Percentiles rank a stretch among this genome's conserved stretches.
Conservation (phyloP, 305 asterid species). For the Fraxinus platypoda region DNA sequence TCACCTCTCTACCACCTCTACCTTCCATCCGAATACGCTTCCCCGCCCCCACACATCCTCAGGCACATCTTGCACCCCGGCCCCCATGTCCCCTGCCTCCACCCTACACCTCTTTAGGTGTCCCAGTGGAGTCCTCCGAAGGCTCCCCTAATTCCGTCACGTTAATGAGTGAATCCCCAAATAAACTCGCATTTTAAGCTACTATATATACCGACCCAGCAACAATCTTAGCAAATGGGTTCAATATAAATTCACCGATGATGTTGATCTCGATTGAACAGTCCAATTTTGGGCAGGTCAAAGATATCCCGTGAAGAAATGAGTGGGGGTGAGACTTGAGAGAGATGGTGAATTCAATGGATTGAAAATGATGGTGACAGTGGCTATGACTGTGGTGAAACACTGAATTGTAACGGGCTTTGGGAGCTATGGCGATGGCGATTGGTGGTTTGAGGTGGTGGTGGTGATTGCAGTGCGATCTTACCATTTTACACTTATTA, state of each 20-base stretch:
- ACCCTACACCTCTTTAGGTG: conserved; percentile 62
- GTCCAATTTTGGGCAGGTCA: conserved; percentile 49
- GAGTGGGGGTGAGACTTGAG: no score
- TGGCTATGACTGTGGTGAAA: no score
- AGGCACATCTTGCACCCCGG: conserved; percentile 76
- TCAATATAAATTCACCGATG: conserved; percentile 54
- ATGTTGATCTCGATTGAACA: conserved; percentile 56
- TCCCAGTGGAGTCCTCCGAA: conserved; percentile 44
- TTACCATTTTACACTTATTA: no score
- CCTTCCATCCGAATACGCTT: conserved; percentile 39
- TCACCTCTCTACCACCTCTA: no score
- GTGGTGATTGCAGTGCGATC: no score
- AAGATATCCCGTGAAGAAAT: conserved; percentile 52
- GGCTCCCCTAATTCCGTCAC: conserved; percentile 61
- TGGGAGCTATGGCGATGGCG: no score
- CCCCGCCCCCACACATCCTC: conserved; percentile 86
- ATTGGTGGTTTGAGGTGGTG: no score
- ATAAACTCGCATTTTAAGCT: conserved; percentile 55
- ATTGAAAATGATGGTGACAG: no score
- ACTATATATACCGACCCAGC: conserved; percentile 53
- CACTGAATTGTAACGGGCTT: no score
- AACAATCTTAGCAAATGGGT: conserved; percentile 39
- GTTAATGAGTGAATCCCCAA: conserved; percentile 48
- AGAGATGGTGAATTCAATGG: no score
- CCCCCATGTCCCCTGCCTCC: conserved; percentile 84